phyloP scores from a whole-genome alignment of 177 flowering plant species.

The Tripterygium wilfordii region DNA sequence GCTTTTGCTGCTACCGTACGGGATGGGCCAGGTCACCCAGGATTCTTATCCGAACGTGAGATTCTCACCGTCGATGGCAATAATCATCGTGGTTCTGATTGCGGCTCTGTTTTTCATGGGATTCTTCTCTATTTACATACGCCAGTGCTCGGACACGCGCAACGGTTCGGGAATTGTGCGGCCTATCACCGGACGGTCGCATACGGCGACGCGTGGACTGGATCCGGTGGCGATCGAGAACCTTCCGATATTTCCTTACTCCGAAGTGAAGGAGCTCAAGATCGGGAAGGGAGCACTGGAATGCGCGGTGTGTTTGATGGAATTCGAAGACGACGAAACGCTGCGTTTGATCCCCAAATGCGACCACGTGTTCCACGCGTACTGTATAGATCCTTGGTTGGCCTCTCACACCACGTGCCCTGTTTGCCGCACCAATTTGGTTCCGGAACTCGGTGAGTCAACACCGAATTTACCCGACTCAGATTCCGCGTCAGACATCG shows the following conservation, averaged over 20 bases:
- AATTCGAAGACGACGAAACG: slow-evolving; percentile 5
- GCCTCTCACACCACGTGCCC: slow-evolving; percentile 2
- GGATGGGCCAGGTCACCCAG: too few species aligned
- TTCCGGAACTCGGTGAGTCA: background rate
- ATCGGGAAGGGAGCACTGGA: slow-evolving; percentile 4
- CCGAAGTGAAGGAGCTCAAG: background rate
- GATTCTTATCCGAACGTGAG: too few species aligned
- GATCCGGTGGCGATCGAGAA: background rate
- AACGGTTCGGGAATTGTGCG: background rate
- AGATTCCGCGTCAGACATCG: slow-evolving; percentile 13
- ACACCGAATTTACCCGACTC: background rate
- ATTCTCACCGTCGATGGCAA: background rate
- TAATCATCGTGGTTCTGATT: background rate
- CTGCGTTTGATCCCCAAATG: slow-evolving; percentile 7
- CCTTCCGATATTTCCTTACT: background rate
- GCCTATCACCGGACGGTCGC: background rate
- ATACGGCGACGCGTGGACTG: background rate
- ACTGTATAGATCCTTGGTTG: slow-evolving; percentile 2
- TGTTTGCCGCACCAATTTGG: slow-evolving; percentile 1
- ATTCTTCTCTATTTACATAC: background rate
- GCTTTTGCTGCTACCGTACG: too few species aligned
- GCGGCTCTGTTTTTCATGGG: background rate
- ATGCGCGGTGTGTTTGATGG: too few species aligned
- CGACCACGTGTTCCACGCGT: slow-evolving; percentile 3
- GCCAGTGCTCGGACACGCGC: background rate